phyloP scores from a whole-genome alignment of 768 basidiomycete species.

The Lactarius sanguifluus region DNA sequence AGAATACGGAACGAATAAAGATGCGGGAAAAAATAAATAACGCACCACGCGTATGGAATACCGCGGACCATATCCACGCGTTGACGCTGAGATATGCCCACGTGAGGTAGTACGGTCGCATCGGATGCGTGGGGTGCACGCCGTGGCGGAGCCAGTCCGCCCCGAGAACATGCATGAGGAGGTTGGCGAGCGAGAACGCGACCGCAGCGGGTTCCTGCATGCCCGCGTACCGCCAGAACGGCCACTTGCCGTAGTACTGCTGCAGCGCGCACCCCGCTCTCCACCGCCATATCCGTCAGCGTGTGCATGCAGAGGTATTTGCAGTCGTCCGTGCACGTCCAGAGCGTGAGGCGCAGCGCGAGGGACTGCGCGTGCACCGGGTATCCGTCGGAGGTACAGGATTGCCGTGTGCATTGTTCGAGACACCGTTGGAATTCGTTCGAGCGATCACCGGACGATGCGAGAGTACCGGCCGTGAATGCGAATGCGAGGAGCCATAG shows the following conservation, averaged over 20 bases:
- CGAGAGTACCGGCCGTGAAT: background rate
- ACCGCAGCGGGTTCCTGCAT: conserved; percentile 96
- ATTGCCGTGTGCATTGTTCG: conserved; percentile 3
- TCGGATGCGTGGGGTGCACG: conserved; percentile 60
- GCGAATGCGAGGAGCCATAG: background rate
- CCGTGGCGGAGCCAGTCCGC: conserved; percentile 45
- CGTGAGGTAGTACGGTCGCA: conserved; percentile 62
- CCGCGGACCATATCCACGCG: conserved; percentile 88
- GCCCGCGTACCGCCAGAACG: conserved; percentile 84
- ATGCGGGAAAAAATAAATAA: background rate
- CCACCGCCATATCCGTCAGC: conserved; percentile 59
- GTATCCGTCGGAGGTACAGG: conserved; percentile 43
- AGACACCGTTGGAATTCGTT: conserved; percentile 41
- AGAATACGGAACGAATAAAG: conserved; percentile 15
- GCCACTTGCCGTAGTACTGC: conserved; percentile 97
- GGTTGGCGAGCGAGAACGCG: conserved; percentile 82
- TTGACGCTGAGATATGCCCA: conserved; percentile 78
- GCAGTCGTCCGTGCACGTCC: conserved; percentile 88
- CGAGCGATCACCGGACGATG: conserved; percentile 40
- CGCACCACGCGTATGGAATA: conserved; percentile 92
- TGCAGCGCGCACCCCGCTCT: conserved; percentile 47
- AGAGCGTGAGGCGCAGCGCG: conserved; percentile 67
- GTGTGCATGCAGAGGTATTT: conserved; percentile 86
- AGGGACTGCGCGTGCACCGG: conserved; percentile 36
- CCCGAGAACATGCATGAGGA: conserved; percentile 71